A percentile compares a stretch with the other conserved stretches of the same genome.
Conservation (phyloP, 768 basidiomycete species). For the Paxillus ammoniavirescens region DNA sequence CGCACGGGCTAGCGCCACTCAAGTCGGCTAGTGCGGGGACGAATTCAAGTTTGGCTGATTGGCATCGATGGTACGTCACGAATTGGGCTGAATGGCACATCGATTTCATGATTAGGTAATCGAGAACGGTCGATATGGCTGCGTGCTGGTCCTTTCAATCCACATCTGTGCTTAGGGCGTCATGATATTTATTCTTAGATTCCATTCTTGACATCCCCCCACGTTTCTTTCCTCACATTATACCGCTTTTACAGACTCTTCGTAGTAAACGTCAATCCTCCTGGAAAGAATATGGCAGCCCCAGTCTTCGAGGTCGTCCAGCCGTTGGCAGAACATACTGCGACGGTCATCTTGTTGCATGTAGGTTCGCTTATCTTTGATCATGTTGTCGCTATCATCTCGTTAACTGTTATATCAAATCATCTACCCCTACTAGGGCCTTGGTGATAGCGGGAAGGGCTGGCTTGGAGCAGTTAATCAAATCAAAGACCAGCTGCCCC, state of each 20-base stretch:
- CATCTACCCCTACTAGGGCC: conserved; percentile 45
- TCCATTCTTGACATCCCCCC: conserved; percentile 2
- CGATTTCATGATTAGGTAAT: not conserved
- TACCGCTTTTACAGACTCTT: not conserved
- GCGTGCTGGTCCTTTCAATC: not conserved
- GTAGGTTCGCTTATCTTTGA: conserved; percentile 41
- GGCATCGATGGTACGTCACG: not conserved
- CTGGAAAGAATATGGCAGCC: conserved; percentile 10
- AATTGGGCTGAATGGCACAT: conserved; percentile 12
- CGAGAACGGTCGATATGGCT: not conserved
- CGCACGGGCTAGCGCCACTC: not conserved
- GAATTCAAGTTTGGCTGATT: no score
- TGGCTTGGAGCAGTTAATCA: conserved; percentile 76
- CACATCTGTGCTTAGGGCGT: conserved; percentile 5
- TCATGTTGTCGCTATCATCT: not conserved
- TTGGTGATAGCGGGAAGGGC: conserved; percentile 73
- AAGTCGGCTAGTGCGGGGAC: no score
- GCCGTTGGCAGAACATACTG: conserved; percentile 65
- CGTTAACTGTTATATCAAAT: conserved; percentile 4
- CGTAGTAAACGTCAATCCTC: not conserved
- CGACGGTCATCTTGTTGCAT: conserved; percentile 89
- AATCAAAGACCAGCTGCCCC: conserved; percentile 57
- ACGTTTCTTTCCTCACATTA: not conserved
- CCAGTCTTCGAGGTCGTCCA: conserved; percentile 46
- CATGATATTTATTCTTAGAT: conserved; percentile 2